Evolutionary conservation across 768 basidiomycete genomes (phyloP).

Genomic region (Pulveroboletus ravenelii): DNA sequence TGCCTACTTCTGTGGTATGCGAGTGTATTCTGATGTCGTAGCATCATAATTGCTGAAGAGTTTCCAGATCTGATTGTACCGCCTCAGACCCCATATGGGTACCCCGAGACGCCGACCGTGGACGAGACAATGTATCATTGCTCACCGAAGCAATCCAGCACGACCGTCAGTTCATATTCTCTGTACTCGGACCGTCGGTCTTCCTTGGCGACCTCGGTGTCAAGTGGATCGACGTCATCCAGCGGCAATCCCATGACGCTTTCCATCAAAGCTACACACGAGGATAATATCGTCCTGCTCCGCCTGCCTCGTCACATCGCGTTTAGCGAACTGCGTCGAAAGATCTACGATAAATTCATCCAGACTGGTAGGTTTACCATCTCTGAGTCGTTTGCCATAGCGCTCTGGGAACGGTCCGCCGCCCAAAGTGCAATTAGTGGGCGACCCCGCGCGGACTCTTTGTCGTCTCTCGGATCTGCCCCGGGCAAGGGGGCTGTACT

Average conservation of each 20-base stretch:
- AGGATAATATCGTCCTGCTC: slow-evolving; percentile 59
- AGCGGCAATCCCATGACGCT: slow-evolving; percentile 30
- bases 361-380: slow-evolving; percentile 54
- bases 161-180: slow-evolving; percentile 5
- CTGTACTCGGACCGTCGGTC: slow-evolving; percentile 19
- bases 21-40: background rate
- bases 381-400: slow-evolving; percentile 51
- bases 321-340: slow-evolving; percentile 51
- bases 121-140: slow-evolving; percentile 10
- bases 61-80: slow-evolving; percentile 24
- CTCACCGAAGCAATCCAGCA: slow-evolving; percentile 5
- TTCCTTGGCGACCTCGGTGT: slow-evolving; percentile 31
- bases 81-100: slow-evolving; percentile 7
- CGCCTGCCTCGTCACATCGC: slow-evolving; percentile 44
- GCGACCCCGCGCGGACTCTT: slow-evolving; percentile 31
- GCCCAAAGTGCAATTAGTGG: slow-evolving; percentile 8
- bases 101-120: slow-evolving; percentile 19
- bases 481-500: slow-evolving; percentile 23
- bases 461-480: slow-evolving; percentile 32
- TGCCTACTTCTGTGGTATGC: slow-evolving; percentile 38
- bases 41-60: background rate
- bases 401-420: slow-evolving; percentile 41
- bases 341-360: slow-evolving; percentile 64
- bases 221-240: slow-evolving; percentile 35
- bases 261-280: slow-evolving; percentile 61